phyloP scores from a whole-genome alignment of 2,329 filamentous ascomycete genomes.

The Arthroderma uncinatum region DNA sequence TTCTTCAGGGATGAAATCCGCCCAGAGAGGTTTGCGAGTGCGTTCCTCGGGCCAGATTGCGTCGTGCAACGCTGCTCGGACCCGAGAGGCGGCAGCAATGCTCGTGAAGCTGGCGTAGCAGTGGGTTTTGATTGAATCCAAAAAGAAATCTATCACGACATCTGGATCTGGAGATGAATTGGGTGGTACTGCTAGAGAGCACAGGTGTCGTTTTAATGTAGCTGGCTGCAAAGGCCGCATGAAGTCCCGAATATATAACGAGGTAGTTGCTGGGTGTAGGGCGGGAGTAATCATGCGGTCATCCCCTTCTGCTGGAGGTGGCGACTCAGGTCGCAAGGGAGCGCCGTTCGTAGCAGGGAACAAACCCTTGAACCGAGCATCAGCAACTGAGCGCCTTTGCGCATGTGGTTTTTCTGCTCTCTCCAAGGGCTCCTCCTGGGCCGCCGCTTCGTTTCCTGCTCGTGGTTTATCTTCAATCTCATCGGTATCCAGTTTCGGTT shows the following conservation, averaged over 20 bases:
- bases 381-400: constrained; percentile 25
- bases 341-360: constrained; percentile 27
- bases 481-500: background rate
- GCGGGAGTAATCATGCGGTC: constrained; percentile 42
- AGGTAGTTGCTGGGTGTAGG: constrained; percentile 59
- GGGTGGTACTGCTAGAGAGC: constrained; percentile 54
- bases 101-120: constrained; percentile 66
- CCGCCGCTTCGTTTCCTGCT: constrained; percentile 2
- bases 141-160: constrained; percentile 57
- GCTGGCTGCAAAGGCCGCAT: constrained; percentile 70
- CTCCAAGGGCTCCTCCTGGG: constrained; percentile 15
- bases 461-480: constrained; percentile 7
- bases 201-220: constrained; percentile 57
- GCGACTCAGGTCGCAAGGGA: constrained; percentile 19
- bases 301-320: constrained; percentile 27
- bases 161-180: constrained; percentile 41
- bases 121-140: constrained; percentile 80
- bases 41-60: constrained; percentile 79
- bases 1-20: constrained; percentile 77
- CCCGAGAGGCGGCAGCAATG: constrained; percentile 60
- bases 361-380: constrained; percentile 42
- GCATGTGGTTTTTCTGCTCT: constrained; percentile 18
- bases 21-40: constrained; percentile 71
- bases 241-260: constrained; percentile 80
- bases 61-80: constrained; percentile 64